These are phyloP conservation scores for Vigna reflexopilosa DNA, from an alignment of 306 rosid species.

Conservation along the genomic window DNA sequence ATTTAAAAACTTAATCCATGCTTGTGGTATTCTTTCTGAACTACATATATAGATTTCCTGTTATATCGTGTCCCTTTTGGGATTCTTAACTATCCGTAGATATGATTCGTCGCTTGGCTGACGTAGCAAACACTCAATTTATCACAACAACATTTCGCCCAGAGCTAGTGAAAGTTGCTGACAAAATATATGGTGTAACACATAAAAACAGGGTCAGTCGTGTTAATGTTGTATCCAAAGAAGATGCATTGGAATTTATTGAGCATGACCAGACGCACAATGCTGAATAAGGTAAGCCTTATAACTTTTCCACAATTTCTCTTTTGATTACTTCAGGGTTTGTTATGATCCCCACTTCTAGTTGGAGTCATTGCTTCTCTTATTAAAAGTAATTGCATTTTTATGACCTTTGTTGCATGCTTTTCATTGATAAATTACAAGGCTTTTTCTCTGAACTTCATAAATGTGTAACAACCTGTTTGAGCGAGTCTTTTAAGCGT, in stretches of 20 bases:
- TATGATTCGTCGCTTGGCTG: conserved; percentile 94
- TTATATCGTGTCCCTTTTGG: conserved; percentile 37
- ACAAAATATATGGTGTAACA: conserved; percentile 88
- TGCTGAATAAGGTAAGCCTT: conserved; percentile 66
- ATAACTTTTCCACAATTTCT: background rate
- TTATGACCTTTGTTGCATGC: background rate
- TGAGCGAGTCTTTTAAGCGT: background rate
- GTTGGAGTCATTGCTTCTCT: background rate
- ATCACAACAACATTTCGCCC: conserved; percentile 92
- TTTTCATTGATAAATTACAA: background rate
- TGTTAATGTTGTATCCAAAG: conserved; percentile 77
- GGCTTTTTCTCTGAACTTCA: background rate
- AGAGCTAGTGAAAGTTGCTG: conserved; percentile 96
- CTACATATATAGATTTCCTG: conserved; percentile 37
- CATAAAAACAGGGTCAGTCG: conserved; percentile 94
- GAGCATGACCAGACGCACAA: conserved; percentile 93
- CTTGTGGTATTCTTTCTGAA: conserved; percentile 18
- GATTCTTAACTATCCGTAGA: conserved; percentile 71
- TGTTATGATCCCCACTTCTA: background rate
- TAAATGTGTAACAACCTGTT: background rate
- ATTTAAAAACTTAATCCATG: conserved; percentile 31
- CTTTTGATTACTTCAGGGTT: conserved; percentile 1
- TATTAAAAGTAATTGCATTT: background rate
- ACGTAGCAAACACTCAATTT: conserved; percentile 85
- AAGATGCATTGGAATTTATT: conserved; percentile 80